Evolutionary conservation across 2,329 filamentous ascomycete genomes (phyloP).

Genomic region (Drechslera avenae): DNA sequence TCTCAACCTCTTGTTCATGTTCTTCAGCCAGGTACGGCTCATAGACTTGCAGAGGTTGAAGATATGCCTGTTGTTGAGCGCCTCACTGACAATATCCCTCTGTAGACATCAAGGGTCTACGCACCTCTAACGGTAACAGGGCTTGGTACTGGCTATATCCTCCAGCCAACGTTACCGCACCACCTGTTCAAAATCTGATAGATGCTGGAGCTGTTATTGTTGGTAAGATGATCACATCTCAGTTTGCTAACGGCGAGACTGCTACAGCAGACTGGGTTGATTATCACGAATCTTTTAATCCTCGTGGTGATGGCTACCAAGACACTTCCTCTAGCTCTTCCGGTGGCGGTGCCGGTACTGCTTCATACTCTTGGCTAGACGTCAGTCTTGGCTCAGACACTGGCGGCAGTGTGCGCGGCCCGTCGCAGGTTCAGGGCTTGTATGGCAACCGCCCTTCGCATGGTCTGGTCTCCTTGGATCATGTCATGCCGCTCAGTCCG

Average conservation of each 20-base stretch:
- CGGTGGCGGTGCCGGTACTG: constrained; percentile 53
- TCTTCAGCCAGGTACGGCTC: not conserved
- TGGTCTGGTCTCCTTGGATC: constrained; percentile 53
- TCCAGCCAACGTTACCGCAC: constrained; percentile 53
- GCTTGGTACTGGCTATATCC: constrained; percentile 63
- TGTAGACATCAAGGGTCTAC: constrained; percentile 59
- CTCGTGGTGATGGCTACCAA: constrained; percentile 53
- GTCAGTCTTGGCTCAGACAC: constrained; percentile 58
- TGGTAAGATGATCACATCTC: constrained; percentile 54
- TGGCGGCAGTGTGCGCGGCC: constrained; percentile 57
- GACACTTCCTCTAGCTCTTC: constrained; percentile 55
- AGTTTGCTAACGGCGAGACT: constrained; percentile 53
- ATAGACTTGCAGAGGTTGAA: no score
- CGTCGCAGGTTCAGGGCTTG: constrained; percentile 55
- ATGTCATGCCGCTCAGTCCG: constrained; percentile 57
- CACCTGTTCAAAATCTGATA: constrained; percentile 61
- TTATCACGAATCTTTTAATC: constrained; percentile 53
- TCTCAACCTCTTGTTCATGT: no score
- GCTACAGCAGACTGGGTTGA: constrained; percentile 60
- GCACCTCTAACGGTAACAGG: constrained; percentile 62
- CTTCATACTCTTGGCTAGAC: constrained; percentile 57
- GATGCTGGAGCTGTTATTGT: constrained; percentile 62
- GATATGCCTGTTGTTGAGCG: not conserved
- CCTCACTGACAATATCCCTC: constrained; percentile 54
- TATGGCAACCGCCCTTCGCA: constrained; percentile 59